phyloP scores from a whole-genome alignment of 1,284 basidiomycete species.

The Meira miltonrushii region DNA sequence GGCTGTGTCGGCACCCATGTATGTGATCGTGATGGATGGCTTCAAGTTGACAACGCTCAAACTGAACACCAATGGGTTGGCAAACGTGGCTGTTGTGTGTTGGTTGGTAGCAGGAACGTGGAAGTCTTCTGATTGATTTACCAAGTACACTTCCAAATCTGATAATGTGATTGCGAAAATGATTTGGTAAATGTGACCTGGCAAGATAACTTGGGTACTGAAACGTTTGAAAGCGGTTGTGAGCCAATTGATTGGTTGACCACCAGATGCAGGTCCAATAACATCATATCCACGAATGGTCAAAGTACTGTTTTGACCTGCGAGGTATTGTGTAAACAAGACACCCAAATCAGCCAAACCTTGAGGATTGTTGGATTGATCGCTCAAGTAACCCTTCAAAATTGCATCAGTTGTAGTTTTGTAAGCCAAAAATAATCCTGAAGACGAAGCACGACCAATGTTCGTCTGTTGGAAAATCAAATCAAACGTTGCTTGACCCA shows the following conservation, averaged over 20 bases:
- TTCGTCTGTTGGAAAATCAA: slow-evolving; percentile 54
- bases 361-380: slow-evolving; percentile 54
- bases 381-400: slow-evolving; percentile 64
- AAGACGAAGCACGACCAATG: slow-evolving; percentile 55
- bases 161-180: slow-evolving; percentile 65
- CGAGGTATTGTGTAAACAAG: slow-evolving; percentile 66
- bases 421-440: slow-evolving; percentile 60
- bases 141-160: slow-evolving; percentile 60
- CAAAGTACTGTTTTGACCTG: slow-evolving; percentile 65
- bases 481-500: slow-evolving; percentile 67
- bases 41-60: slow-evolving; percentile 63
- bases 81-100: slow-evolving; percentile 63
- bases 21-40: slow-evolving; percentile 60
- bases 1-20: slow-evolving; percentile 60
- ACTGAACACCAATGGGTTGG: slow-evolving; percentile 73
- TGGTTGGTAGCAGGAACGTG: slow-evolving; percentile 52
- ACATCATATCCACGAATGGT: slow-evolving; percentile 63
- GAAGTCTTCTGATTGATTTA: slow-evolving; percentile 51
- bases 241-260: slow-evolving; percentile 64
- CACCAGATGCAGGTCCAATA: slow-evolving; percentile 53
- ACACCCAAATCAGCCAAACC: slow-evolving; percentile 61
- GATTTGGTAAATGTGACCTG: slow-evolving; percentile 65
- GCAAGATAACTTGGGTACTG: slow-evolving; percentile 62
- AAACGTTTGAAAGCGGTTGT: slow-evolving; percentile 67
- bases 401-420: slow-evolving; percentile 58